phyloP scores from a whole-genome alignment of 2,329 filamentous ascomycete species.

The Arthrobotrys iridis region DNA sequence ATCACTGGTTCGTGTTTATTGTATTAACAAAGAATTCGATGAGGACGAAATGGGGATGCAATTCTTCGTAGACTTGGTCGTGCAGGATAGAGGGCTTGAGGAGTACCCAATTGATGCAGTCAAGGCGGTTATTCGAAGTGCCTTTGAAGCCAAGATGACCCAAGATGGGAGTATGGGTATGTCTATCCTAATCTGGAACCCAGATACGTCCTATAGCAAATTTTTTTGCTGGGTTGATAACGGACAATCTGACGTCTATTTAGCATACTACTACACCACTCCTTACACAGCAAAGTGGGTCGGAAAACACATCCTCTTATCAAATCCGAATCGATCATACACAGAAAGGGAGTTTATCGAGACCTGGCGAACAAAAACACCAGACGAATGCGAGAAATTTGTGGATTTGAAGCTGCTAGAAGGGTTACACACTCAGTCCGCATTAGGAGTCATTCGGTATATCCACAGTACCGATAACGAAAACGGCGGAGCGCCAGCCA shows the following conservation, averaged over 20 bases:
- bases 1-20: conserved; percentile 14
- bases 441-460: conserved; percentile 38
- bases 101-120: conserved; percentile 32
- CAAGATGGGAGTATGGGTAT: conserved; percentile 45
- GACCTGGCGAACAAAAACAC: conserved; percentile 22
- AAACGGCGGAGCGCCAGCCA: neutral
- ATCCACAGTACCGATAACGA: conserved; percentile 26
- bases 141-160: conserved; percentile 24
- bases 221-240: neutral
- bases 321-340: conserved; percentile 35
- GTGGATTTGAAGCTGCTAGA: conserved; percentile 37
- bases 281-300: conserved; percentile 37
- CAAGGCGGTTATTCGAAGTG: conserved; percentile 25
- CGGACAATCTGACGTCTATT: neutral
- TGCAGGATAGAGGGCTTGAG: conserved; percentile 33
- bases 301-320: conserved; percentile 40
- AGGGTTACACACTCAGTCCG: conserved; percentile 44
- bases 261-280: conserved; percentile 25
- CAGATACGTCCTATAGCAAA: neutral
- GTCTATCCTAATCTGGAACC: neutral
- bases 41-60: conserved; percentile 33
- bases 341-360: conserved; percentile 41
- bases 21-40: neutral
- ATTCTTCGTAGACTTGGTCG: conserved; percentile 27
- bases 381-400: conserved; percentile 36